A percentile compares a stretch with the other conserved stretches of the same genome.
Evolutionary conservation across 1,139 yeast genomes (phyloP).

Genomic region (Blastobotrys ciferrii): DNA sequence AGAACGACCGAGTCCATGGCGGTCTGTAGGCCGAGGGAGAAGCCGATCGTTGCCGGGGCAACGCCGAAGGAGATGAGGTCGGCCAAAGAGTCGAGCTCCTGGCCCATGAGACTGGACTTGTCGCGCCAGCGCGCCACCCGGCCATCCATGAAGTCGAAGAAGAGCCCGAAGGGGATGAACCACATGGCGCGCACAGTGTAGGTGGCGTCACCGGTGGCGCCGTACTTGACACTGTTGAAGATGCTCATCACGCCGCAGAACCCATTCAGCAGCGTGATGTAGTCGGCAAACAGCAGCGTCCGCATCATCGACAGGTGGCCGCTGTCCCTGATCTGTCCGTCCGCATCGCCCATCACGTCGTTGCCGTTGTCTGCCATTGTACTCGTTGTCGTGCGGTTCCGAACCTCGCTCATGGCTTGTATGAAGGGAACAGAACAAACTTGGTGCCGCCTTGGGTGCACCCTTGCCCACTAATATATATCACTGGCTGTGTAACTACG

Average conservation of each 20-base stretch:
- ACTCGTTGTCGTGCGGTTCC: neutral
- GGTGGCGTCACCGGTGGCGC: slow-evolving; percentile 31
- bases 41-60: slow-evolving; percentile 90
- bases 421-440: neutral
- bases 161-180: slow-evolving; percentile 82
- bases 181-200: slow-evolving; percentile 88
- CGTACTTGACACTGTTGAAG: slow-evolving; percentile 77
- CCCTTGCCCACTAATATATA: neutral
- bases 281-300: slow-evolving; percentile 86
- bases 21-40: slow-evolving; percentile 83
- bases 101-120: slow-evolving; percentile 92
- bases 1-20: slow-evolving; percentile 75
- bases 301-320: slow-evolving; percentile 51
- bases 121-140: slow-evolving; percentile 93
- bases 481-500: neutral
- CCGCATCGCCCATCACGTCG: neutral
- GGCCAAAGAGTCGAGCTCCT: slow-evolving; percentile 93
- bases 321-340: slow-evolving; percentile 44
- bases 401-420: neutral
- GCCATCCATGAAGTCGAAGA: slow-evolving; percentile 95
- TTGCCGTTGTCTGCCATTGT: too few species aligned
- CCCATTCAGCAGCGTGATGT: slow-evolving; percentile 85
- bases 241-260: slow-evolving; percentile 81
- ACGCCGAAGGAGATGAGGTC: slow-evolving; percentile 92
- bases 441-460: too few species aligned